Evolutionary conservation across 306 rosid species (phyloP).

Genomic region (Argentina anserina): DNA sequence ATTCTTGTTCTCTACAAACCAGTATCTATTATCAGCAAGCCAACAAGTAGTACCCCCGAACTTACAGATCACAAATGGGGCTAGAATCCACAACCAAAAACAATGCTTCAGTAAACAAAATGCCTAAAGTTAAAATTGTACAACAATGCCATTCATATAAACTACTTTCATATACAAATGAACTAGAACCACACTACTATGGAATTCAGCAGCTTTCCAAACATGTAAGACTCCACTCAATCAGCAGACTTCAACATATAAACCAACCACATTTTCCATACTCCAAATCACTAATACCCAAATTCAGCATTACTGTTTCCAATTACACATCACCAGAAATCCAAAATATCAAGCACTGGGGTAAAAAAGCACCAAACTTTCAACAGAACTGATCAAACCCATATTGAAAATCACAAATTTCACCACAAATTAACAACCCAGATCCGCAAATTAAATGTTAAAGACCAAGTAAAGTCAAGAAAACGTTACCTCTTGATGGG

Average conservation of each 20-base stretch:
- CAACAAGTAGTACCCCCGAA: not conserved
- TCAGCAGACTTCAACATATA: not conserved
- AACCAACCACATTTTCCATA: not conserved
- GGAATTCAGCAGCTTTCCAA: not conserved
- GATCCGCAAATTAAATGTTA: not conserved
- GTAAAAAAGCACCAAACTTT: conserved; percentile 5
- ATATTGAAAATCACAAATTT: not conserved
- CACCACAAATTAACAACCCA: conserved; percentile 13
- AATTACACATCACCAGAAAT: not conserved
- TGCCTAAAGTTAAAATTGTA: not conserved
- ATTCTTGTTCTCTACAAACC: not conserved
- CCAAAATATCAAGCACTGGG: not conserved
- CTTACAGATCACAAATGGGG: not conserved
- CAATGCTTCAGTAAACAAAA: not conserved
- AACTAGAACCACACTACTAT: not conserved
- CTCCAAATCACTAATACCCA: not conserved
- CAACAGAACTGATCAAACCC: not conserved
- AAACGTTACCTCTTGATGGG: conserved; percentile 20
- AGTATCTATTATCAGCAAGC: not conserved
- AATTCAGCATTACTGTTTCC: not conserved
- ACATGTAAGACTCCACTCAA: not conserved
- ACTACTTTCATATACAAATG: not conserved
- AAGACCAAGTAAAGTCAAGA: not conserved
- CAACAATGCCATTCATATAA: not conserved
- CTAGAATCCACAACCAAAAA: not conserved